These are phyloP conservation scores for Hypholoma fasciculare DNA, from an alignment of 768 basidiomycete genomes.

Conservation along the genomic window DNA sequence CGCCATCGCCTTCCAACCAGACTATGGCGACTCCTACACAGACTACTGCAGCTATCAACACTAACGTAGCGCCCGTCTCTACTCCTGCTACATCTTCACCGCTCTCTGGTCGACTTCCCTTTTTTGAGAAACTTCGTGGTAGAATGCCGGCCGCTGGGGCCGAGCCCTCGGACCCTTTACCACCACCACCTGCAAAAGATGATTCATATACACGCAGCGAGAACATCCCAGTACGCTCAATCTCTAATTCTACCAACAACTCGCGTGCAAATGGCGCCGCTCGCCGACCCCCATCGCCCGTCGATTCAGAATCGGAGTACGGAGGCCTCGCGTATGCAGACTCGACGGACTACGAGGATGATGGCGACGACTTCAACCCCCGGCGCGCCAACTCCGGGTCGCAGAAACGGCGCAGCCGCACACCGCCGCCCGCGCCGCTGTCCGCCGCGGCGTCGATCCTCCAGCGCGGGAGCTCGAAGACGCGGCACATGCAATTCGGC, in stretches of 20 bases:
- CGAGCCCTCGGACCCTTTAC: neutral
- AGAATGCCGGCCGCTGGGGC: neutral
- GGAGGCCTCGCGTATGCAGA: slow-evolving; percentile 54
- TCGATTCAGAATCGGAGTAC: slow-evolving; percentile 42
- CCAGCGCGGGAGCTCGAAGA: neutral
- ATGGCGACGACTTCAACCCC: slow-evolving; percentile 9
- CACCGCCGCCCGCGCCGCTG: slow-evolving; percentile 20
- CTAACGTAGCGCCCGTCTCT: slow-evolving; percentile 6
- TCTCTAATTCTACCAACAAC: neutral
- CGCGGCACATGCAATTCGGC: slow-evolving; percentile 8
- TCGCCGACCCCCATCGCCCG: slow-evolving; percentile 27
- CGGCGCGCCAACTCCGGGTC: neutral
- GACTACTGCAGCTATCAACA: slow-evolving; percentile 5
- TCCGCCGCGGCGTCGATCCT: slow-evolving; percentile 5
- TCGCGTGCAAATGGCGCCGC: neutral
- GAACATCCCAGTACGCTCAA: neutral
- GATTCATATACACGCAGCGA: neutral
- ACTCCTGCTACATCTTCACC: slow-evolving; percentile 15
- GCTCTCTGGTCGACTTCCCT: slow-evolving; percentile 43
- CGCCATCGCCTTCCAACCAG: slow-evolving; percentile 24
- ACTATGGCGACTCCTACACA: slow-evolving; percentile 13
- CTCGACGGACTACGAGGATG: slow-evolving; percentile 44
- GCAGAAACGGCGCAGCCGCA: neutral
- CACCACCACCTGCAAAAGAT: no score
- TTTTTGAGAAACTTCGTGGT: slow-evolving; percentile 52